Evolutionary conservation across 202 grass and related monocot genomes (phyloP), one percentile per base, ranked within the genome.

Genomic region (Musa balbisiana): DNA sequence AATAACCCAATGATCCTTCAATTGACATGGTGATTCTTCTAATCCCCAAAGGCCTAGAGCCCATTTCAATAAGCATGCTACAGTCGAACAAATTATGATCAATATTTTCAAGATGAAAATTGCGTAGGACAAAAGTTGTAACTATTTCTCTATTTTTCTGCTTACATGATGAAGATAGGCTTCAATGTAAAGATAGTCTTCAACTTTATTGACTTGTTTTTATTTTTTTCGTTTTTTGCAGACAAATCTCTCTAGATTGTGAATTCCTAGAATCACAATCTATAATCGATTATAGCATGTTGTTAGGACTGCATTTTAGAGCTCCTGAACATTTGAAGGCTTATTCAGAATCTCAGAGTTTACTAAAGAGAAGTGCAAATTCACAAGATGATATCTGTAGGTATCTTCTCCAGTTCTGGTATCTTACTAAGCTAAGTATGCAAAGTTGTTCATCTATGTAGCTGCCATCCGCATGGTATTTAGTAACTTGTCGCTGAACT

Each of bases 271-370:
- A 99, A 84, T 99, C 91, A 53, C 95, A 99, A 81, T 89, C 77
- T 75, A 98, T 98, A 83, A 94, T 98, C 53, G 91, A 98, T 76
- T 98, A 98, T 78, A 98, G 95, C 88, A 92, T 98, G 91, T 73
- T 98, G 72, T 78, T 98, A 82, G 95, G 95, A 24, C 90, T 98
- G 43, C 95, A 98, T 86, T 94, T 98, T 58, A 86, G 95, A 92
- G 91, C 95, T 82, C 95, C 95, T 20, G 49, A 87, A 63, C 83
- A 94, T 82, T 90, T 94, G 73, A 98, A 89, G 71, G 71, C 85
- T 53, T 69, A 75, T 49, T 76, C 81, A 29, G 84, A 90, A 82
- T 67, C 75, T 63, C 77, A 92, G 24, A 79, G 72, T 79, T 43
- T 26, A 53, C 82, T 72, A 62, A 80, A 87, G 83, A 84, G 64